A percentile compares a stretch with the other conserved stretches of the same genome.
phyloP scores from a whole-genome alignment of 768 basidiomycete genomes.

The Exidia glandulosa region DNA sequence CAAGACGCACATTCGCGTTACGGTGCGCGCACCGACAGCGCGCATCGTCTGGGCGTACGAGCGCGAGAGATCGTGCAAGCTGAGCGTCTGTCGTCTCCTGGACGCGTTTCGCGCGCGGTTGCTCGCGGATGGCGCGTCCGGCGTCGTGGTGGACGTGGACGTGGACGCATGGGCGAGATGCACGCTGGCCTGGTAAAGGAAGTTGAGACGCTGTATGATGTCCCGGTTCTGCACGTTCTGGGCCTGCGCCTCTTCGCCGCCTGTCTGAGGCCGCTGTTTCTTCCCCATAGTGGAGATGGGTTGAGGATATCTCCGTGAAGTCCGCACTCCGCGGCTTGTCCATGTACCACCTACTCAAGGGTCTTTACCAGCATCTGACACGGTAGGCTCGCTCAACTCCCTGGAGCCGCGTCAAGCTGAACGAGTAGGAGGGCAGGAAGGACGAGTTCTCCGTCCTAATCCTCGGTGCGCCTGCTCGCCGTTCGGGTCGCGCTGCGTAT shows the following conservation, averaged over 20 bases:
- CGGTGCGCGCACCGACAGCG: slow-evolving; percentile 61
- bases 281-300: neutral
- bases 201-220: slow-evolving; percentile 73
- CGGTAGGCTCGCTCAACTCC: slow-evolving; percentile 32
- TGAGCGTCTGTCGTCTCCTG: slow-evolving; percentile 11
- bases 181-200: slow-evolving; percentile 71
- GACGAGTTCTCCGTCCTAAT: slow-evolving; percentile 93
- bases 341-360: slow-evolving; percentile 94
- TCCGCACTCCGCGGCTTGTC: too few species aligned
- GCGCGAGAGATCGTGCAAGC: slow-evolving; percentile 41
- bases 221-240: slow-evolving; percentile 50
- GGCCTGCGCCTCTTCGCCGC: slow-evolving; percentile 34
- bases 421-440: slow-evolving; percentile 36
- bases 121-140: neutral
- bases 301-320: too few species aligned
- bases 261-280: neutral
- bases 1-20: slow-evolving; percentile 55
- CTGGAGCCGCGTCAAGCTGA: neutral
- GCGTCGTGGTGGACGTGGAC: neutral
- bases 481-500: neutral
- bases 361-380: slow-evolving; percentile 82
- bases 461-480: slow-evolving; percentile 43
- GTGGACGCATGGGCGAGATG: slow-evolving; percentile 36
- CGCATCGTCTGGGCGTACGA: slow-evolving; percentile 58
- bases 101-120: slow-evolving; percentile 17